phyloP scores from a whole-genome alignment of 345 rosid genomes.

The Eutrema heterophyllum region DNA sequence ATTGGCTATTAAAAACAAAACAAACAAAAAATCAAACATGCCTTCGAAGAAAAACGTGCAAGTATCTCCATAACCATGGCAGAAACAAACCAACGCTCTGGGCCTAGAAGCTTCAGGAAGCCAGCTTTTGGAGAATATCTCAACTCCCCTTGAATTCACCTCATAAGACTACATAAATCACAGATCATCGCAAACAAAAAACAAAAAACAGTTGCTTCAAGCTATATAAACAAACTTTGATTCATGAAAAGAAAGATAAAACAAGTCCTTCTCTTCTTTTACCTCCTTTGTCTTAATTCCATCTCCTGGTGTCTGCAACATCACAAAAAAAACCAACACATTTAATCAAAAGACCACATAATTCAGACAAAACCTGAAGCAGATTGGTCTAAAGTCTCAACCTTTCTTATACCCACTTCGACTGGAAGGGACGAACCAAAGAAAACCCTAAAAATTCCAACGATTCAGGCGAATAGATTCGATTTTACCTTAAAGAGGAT shows the following conservation, averaged over 20 bases:
- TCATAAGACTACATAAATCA: conserved; percentile 53
- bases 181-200: background rate
- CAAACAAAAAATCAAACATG: conserved; percentile 18
- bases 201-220: background rate
- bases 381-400: conserved; percentile 1
- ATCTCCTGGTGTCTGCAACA: conserved; percentile 57
- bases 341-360: background rate
- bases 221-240: conserved; percentile 5
- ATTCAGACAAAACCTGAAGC: background rate
- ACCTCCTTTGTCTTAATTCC: conserved; percentile 81
- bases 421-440: background rate
- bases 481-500: conserved; percentile 67
- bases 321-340: background rate
- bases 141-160: conserved; percentile 81
- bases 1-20: background rate
- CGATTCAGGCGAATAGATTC: background rate
- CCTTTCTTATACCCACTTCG: conserved; percentile 13
- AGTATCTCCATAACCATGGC: conserved; percentile 98
- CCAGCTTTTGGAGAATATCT: conserved; percentile 87
- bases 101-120: conserved; percentile 58
- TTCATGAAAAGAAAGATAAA: background rate
- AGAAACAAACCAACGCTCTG: conserved; percentile 71
- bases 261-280: background rate
- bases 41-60: conserved; percentile 98
- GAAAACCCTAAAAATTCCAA: background rate